Evolutionary conservation across 2,329 filamentous ascomycete genomes (phyloP).

Genomic region (Colletotrichum coccodes): DNA sequence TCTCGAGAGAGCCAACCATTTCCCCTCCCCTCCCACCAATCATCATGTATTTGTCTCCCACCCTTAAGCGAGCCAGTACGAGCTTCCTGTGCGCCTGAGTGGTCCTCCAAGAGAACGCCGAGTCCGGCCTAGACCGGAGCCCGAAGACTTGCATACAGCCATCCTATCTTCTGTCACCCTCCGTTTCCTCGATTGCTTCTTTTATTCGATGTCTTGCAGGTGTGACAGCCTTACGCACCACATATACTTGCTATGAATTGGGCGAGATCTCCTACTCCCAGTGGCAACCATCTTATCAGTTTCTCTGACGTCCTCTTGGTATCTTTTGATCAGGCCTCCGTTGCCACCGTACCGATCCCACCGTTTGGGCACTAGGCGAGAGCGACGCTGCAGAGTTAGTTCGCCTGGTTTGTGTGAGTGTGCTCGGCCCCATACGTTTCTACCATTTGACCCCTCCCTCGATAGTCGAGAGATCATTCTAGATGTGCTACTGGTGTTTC

Average conservation of each 20-base stretch:
- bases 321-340: background rate
- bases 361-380: background rate
- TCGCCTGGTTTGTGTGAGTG: background rate
- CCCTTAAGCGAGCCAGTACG: background rate
- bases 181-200: constrained; percentile 7
- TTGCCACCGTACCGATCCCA: constrained; percentile 10
- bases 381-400: background rate
- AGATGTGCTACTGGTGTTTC: background rate
- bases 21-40: constrained; percentile 3
- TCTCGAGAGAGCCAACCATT: background rate
- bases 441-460: background rate
- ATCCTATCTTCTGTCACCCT: constrained; percentile 1
- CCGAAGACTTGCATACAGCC: constrained; percentile 23
- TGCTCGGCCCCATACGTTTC: background rate
- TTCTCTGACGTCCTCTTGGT: background rate
- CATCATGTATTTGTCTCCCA: background rate
- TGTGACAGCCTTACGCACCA: constrained; percentile 18
- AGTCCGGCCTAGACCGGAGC: background rate
- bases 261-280: background rate
- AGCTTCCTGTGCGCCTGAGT: background rate
- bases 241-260: background rate
- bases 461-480: background rate
- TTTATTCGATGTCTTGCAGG: background rate
- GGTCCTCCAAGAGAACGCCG: background rate
- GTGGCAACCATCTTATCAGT: constrained; percentile 24